phyloP scores from a whole-genome alignment of 2,329 filamentous ascomycete genomes.

The Fusarium avenaceum region DNA sequence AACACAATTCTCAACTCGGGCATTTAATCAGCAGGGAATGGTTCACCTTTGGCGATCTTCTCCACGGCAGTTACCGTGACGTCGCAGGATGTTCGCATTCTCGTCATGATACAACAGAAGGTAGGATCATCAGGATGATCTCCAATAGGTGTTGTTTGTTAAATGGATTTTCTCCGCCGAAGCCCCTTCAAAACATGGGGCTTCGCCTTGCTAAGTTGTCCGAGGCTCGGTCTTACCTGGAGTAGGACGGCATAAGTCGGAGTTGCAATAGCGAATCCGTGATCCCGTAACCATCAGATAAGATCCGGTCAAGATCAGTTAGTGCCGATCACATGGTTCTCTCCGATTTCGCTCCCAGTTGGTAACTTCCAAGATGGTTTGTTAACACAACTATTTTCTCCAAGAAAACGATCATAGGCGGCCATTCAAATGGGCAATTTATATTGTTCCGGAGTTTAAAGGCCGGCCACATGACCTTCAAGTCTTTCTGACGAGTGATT shows the following conservation, averaged over 20 bases:
- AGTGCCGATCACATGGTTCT: conserved; percentile 29
- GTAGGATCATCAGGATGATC: conserved; percentile 25
- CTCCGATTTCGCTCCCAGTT: conserved; percentile 46
- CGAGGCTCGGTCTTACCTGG: conserved; percentile 30
- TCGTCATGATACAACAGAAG: conserved; percentile 27
- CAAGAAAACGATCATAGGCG: neutral
- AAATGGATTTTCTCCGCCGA: conserved; percentile 23
- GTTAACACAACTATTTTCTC: neutral
- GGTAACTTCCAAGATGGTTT: conserved; percentile 16
- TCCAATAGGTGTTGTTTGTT: conserved; percentile 12
- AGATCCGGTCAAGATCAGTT: conserved; percentile 25
- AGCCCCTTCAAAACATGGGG: conserved; percentile 27
- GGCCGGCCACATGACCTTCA: conserved; percentile 39
- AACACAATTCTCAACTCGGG: conserved; percentile 13
- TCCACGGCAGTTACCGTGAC: conserved; percentile 18
- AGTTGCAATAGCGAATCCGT: conserved; percentile 38
- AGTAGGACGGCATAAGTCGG: conserved; percentile 40
- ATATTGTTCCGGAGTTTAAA: conserved; percentile 21
- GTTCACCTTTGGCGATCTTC: conserved; percentile 1
- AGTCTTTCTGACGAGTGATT: neutral
- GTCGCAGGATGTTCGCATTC: conserved; percentile 12
- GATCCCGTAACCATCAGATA: conserved; percentile 29
- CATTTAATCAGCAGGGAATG: conserved; percentile 10
- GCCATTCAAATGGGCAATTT: conserved; percentile 15
- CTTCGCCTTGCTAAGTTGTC: conserved; percentile 17